Conservation (phyloP, 2,329 filamentous ascomycete species). For the Ophiosphaerella korrae region DNA sequence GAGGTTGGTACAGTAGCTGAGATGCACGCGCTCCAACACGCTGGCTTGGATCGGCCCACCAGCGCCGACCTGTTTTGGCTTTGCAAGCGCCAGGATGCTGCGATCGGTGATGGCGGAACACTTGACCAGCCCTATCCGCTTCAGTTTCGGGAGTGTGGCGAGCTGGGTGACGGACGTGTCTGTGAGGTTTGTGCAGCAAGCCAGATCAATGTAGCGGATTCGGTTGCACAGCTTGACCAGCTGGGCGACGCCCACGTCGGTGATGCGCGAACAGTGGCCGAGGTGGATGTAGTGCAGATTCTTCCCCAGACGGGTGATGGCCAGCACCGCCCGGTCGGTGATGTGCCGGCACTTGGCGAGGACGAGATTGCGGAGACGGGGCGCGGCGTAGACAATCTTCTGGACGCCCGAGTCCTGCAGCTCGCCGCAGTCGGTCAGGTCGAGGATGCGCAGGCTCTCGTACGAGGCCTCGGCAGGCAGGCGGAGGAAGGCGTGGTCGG, state of each 20-base stretch:
- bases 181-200: conserved; percentile 89
- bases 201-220: conserved; percentile 95
- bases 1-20: conserved; percentile 90
- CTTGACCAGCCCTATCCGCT: conserved; percentile 93
- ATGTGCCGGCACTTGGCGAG: conserved; percentile 93
- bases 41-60: conserved; percentile 66
- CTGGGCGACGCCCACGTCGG: conserved; percentile 82
- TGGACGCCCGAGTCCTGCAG: conserved; percentile 86
- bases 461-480: conserved; percentile 72
- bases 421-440: conserved; percentile 85
- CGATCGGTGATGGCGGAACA: conserved; percentile 87
- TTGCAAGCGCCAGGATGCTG: conserved; percentile 83
- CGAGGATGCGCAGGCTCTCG: conserved; percentile 89
- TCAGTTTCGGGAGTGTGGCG: conserved; percentile 86
- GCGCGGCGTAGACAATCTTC: conserved; percentile 84
- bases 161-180: conserved; percentile 84
- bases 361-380: conserved; percentile 87
- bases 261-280: conserved; percentile 90
- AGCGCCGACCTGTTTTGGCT: conserved; percentile 61
- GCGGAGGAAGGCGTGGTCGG: conserved; percentile 84
- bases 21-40: conserved; percentile 85
- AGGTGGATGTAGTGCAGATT: conserved; percentile 97
- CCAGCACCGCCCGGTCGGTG: conserved; percentile 83
- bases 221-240: conserved; percentile 87
- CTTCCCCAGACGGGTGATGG: conserved; percentile 88